Evolutionary conservation across 495 filamentous ascomycete genomes (phyloP), one percentile per base, ranked within the genome.

Genomic region (Pyronema domesticum): DNA sequence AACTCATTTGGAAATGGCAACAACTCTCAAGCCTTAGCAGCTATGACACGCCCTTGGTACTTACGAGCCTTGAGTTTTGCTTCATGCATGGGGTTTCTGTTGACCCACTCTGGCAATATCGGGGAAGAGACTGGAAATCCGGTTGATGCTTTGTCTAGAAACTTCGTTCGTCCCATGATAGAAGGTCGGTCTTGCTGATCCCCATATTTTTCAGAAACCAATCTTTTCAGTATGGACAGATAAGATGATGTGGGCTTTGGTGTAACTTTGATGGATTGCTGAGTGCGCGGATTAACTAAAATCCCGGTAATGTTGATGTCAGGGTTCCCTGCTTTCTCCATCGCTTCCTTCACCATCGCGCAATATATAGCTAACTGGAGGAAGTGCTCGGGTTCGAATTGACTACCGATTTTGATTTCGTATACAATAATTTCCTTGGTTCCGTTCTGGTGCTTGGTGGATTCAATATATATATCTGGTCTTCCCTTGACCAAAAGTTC

Each of bases 361-460:
- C 11, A 18, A 14, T 56, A 56, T n/a, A 53, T 5, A 5, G 55
- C 55, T 14, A 34, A 3, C 40, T 56, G 55, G 10, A 56, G 11
- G 13, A 53, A 13, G 23, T 53, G 14, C 15, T 53, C 49, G 11
- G 14, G 17, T 4, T 15, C n/a, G 3, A 56, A 33, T 7, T 23
- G 14, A 15, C 11, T 30, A 17, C 18, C 6, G 5, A 33, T 54
- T 37, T 56, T 56, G 17, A 56, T 33, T 37, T 56, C 55, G 33
- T 17, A 53, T 11, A 56, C 15, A 2, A 11, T 7, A 19, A 15
- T 19, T 4, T 13, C 19, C n/a, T 15, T 19, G 45, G 45, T 30
- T 13, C 13, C 39, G 6, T 13, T 43, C 39, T 6, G 3, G 39
- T 13, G n/a, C n/a, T n/a, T 17, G 39, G 39, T 43, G 39, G 5